Conservation (phyloP, 768 basidiomycete species). For the Xerocomellus amylosporus region DNA sequence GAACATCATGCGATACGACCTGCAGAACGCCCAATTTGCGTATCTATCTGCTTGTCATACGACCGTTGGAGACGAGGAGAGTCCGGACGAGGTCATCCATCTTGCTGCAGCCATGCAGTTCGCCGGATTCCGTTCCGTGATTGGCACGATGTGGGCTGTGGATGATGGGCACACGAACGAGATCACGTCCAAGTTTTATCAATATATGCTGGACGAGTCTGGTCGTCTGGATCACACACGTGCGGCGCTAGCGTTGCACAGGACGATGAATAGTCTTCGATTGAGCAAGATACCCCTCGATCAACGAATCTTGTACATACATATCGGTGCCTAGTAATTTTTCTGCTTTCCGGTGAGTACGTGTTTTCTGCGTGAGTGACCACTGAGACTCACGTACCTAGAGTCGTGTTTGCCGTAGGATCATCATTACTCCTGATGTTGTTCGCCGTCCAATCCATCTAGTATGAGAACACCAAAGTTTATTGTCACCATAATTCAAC, state of each 20-base stretch:
- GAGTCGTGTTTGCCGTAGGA: too few species aligned
- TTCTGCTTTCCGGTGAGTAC: too few species aligned
- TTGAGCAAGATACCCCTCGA: not conserved
- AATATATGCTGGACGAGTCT: not conserved
- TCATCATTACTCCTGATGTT: too few species aligned
- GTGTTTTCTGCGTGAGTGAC: too few species aligned
- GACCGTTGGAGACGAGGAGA: not conserved
- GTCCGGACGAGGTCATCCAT: constrained; percentile 1
- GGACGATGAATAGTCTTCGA: not conserved
- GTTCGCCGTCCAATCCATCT: too few species aligned
- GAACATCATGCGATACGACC: constrained; percentile 1
- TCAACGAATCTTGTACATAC: constrained; percentile 5
- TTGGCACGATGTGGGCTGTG: constrained; percentile 15
- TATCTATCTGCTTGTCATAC: constrained; percentile 27
- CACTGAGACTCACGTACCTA: too few species aligned
- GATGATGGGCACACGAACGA: too few species aligned
- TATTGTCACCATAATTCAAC: too few species aligned
- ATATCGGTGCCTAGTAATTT: constrained; percentile 1
- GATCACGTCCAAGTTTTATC: too few species aligned
- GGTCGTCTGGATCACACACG: constrained; percentile 1
- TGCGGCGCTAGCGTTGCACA: constrained; percentile 1
- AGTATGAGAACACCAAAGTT: too few species aligned
- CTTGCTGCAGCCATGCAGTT: constrained; percentile 4
- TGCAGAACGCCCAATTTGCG: constrained; percentile 8
- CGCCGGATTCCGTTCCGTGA: constrained; percentile 8